phyloP scores from a whole-genome alignment of 805 yeast genomes.

The Spathaspora passalidarum region DNA sequence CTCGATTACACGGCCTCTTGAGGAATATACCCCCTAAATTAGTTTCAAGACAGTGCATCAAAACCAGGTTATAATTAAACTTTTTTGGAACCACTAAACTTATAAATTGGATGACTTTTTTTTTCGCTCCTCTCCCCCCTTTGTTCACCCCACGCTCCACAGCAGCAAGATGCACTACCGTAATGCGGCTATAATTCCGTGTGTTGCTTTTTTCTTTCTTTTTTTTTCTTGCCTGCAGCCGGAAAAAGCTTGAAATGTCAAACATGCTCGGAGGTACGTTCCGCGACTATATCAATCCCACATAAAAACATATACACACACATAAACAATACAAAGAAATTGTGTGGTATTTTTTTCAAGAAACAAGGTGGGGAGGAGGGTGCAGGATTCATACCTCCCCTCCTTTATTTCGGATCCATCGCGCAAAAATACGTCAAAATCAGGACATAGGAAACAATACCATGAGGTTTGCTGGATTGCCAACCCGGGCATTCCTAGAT shows the following conservation, averaged over 20 bases:
- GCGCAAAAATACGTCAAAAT: neutral
- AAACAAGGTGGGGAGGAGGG: neutral
- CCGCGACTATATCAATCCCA: no score
- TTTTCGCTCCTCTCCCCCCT: neutral
- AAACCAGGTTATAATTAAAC: no score
- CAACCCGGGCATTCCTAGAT: neutral
- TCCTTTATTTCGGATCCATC: neutral
- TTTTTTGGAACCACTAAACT: neutral
- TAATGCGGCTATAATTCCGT: neutral
- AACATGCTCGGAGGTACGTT: no score
- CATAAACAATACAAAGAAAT: no score
- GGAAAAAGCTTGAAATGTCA: no score
- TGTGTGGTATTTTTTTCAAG: no score
- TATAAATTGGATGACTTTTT: neutral
- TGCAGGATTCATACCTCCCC: neutral
- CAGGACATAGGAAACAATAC: neutral
- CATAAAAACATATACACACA: no score
- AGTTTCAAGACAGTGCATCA: no score
- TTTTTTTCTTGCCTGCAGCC: no score
- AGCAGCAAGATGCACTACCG: neutral
- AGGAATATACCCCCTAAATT: no score
- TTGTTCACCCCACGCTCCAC: neutral
- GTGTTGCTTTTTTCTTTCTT: neutral
- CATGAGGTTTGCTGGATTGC: neutral
- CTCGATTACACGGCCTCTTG: no score